A percentile compares a stretch with the other conserved stretches of the same genome.
Evolutionary conservation across 768 basidiomycete species (phyloP).

Genomic region (Hericium coralloides): DNA sequence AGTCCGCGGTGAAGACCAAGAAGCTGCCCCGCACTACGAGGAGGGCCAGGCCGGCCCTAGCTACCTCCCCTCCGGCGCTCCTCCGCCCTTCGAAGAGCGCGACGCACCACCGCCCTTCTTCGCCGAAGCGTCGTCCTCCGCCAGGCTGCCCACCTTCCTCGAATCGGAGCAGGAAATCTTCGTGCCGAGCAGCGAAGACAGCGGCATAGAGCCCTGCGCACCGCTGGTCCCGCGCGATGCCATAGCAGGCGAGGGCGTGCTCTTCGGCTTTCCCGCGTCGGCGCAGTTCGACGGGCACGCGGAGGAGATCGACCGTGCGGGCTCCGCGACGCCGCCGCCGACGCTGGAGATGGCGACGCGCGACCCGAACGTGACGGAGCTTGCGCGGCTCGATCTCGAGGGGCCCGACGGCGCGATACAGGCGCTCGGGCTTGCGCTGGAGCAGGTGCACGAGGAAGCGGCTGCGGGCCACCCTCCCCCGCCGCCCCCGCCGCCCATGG

Average conservation of each 20-base stretch:
- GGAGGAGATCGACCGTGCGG: slow-evolving; percentile 47
- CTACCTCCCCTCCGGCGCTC: slow-evolving; percentile 50
- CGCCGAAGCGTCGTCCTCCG: slow-evolving; percentile 28
- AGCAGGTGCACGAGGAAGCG: slow-evolving; percentile 32
- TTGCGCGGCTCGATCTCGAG: slow-evolving; percentile 47
- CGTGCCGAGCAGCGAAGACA: slow-evolving; percentile 40
- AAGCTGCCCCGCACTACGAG: slow-evolving; percentile 58
- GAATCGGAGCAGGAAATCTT: slow-evolving; percentile 75
- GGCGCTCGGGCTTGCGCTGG: slow-evolving; percentile 45
- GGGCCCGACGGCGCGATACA: slow-evolving; percentile 47
- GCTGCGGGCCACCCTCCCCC: slow-evolving; percentile 38
- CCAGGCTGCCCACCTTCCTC: slow-evolving; percentile 59
- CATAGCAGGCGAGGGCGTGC: slow-evolving; percentile 65
- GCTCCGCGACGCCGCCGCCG: slow-evolving; percentile 63
- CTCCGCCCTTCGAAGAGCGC: slow-evolving; percentile 80
- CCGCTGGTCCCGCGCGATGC: slow-evolving; percentile 22
- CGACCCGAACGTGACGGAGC: slow-evolving; percentile 61
- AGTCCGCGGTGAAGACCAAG: slow-evolving; percentile 57
- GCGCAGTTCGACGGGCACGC: slow-evolving; percentile 80
- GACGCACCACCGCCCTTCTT: slow-evolving; percentile 71
- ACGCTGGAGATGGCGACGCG: slow-evolving; percentile 65
- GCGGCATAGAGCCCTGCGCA: slow-evolving; percentile 24
- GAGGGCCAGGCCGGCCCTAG: slow-evolving; percentile 74
- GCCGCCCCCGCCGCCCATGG: slow-evolving; percentile 75
- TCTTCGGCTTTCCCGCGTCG: slow-evolving; percentile 63